These are phyloP conservation scores for Cucurbita maxima DNA, from an alignment of 306 rosid species.

Conservation along the genomic window DNA sequence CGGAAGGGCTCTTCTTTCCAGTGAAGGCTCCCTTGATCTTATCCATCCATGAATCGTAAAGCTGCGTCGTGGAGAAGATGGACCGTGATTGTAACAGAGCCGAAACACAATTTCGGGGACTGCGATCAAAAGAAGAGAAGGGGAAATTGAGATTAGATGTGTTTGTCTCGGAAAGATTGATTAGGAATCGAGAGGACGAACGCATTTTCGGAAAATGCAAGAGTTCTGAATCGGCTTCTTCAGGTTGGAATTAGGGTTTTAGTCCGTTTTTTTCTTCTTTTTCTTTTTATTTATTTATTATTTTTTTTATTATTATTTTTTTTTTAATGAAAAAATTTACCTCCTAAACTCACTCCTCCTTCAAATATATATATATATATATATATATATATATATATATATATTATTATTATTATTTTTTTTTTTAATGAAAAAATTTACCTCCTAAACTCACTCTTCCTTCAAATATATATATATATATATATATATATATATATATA, in stretches of 20 bases:
- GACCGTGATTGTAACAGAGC: constrained; percentile 27
- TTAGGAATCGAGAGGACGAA: constrained; percentile 19
- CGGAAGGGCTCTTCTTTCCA: constrained; percentile 31
- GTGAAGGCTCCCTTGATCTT: constrained; percentile 69
- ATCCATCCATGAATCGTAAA: constrained; percentile 55
- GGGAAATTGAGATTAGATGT: not conserved
- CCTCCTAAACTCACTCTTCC: no score
- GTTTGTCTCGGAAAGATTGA: constrained; percentile 9
- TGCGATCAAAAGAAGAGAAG: not conserved
- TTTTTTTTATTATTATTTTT: no score
- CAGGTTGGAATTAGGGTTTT: constrained; percentile 3
- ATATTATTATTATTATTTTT: no score
- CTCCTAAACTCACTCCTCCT: no score
- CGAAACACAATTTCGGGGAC: constrained; percentile 2
- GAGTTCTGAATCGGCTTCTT: not conserved
- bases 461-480: no score
- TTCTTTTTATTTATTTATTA: no score
- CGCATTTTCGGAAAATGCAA: not conserved
- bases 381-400: no score
- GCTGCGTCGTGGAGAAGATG: constrained; percentile 42
- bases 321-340: no score
- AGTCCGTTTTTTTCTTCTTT: not conserved
- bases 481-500: no score
- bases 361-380: no score
- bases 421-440: no score